Percentiles rank a stretch among this genome's conserved stretches.
Evolutionary conservation across 805 yeast species (phyloP).

Genomic region (Kregervanrija delftensis): DNA sequence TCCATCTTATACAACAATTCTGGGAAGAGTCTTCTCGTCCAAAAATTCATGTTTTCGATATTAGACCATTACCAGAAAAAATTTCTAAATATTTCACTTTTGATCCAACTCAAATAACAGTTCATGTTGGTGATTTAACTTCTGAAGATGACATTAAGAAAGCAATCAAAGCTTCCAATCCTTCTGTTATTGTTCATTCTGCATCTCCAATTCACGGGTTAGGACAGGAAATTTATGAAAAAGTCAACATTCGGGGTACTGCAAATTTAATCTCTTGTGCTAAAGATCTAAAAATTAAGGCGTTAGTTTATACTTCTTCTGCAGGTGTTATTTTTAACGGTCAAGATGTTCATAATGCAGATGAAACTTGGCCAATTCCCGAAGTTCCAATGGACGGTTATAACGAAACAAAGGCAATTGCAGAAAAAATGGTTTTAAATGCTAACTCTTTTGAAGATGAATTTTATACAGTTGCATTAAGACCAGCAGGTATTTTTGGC

Average conservation of each 20-base stretch:
- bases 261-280: slow-evolving; percentile 62
- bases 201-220: slow-evolving; percentile 96
- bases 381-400: slow-evolving; percentile 92
- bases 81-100: slow-evolving; percentile 72
- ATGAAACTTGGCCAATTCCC: slow-evolving; percentile 93
- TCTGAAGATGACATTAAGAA: slow-evolving; percentile 55
- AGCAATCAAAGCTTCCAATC: slow-evolving; percentile 53
- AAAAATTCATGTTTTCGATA: slow-evolving; percentile 78
- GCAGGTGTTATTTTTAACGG: slow-evolving; percentile 98
- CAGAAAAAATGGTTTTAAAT: slow-evolving; percentile 73
- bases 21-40: slow-evolving; percentile 59
- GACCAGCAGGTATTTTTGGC: slow-evolving; percentile 98
- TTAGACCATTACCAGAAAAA: slow-evolving; percentile 76
- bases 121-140: slow-evolving; percentile 82
- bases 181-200: slow-evolving; percentile 82
- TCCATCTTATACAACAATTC: slow-evolving; percentile 85
- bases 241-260: slow-evolving; percentile 91
- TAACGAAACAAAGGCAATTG: slow-evolving; percentile 89
- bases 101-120: slow-evolving; percentile 46
- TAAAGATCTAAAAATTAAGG: slow-evolving; percentile 41
- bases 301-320: slow-evolving; percentile 89
- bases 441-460: slow-evolving; percentile 55
- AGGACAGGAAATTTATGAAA: slow-evolving; percentile 72
- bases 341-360: slow-evolving; percentile 84
- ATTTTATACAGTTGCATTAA: slow-evolving; percentile 73